Base-by-base conservation (phyloP, 2,329 filamentous ascomycete genomes). In the Colletotrichum sojae region DNA sequence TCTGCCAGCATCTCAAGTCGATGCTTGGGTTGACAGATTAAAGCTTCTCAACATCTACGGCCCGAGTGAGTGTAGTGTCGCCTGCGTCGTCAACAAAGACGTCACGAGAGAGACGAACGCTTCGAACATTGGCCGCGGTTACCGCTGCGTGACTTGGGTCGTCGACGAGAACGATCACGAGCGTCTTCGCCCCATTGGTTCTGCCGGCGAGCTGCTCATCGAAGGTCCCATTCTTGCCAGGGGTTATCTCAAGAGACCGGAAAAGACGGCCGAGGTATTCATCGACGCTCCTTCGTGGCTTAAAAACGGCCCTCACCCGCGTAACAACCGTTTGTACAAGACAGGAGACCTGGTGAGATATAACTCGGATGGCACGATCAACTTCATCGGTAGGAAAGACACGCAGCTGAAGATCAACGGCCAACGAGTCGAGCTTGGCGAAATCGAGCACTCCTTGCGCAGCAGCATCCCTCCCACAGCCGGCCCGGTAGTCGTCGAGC, bases 401-500 rank as follows among this genome's bases (percentile, higher is more conserved):
- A 63, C 71, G 0, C 78, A 79, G 63, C 71, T 79, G 67, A 79
- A 80, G 71, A 73, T 79, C 2, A 73, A 73, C 31, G 78, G 78
- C 2, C 77, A 79, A 22, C 75, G 78, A 5, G 73, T 79, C 3
- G 78, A 80, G 39, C 70, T 78, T 0, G 76, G 72, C 0, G 78
- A 80, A 46, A 74, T 80, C 6, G 77, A 79, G 68, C 69, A 76
- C 22, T 80, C 82, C 4, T 27, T 89, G 5, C 39, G 58, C 15
- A 61, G 58, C 48, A 61, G 58, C n/a, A 20, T 61, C n/a, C 58
- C 58, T 3, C 31, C 58, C 16, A 61, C 58, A 1, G 58, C 62
- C 2, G 60, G 60, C 15, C 60, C 60, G 8, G 43, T 55, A 3
- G 62, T 54, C 3, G 48, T 52, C 15, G 55, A 39, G 9, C 25